These are phyloP conservation scores for Pseudofabraea citricarpa DNA, from an alignment of 2,329 filamentous ascomycete genomes.

Conservation along the genomic window DNA sequence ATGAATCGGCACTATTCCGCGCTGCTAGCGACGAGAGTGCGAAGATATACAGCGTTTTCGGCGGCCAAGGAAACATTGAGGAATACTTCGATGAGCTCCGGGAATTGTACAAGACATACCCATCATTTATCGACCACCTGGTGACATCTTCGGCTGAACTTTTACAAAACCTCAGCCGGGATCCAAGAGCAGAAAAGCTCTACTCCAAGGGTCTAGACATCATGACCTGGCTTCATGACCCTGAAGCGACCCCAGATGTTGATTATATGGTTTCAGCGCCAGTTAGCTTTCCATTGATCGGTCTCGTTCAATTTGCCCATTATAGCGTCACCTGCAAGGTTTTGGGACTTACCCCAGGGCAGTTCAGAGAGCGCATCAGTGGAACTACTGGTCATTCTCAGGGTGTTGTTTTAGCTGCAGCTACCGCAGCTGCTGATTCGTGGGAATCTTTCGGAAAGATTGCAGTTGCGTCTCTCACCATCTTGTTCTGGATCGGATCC, in stretches of 20 bases:
- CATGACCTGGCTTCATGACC: conserved; percentile 85
- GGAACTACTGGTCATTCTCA: conserved; percentile 96
- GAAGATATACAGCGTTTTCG: conserved; percentile 89
- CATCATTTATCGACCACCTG: conserved; percentile 83
- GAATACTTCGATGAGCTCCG: conserved; percentile 98
- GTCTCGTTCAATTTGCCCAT: conserved; percentile 91
- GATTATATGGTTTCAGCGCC: conserved; percentile 94
- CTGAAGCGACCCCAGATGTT: conserved; percentile 84
- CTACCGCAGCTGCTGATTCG: conserved; percentile 81
- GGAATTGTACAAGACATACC: conserved; percentile 86
- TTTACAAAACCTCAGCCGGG: conserved; percentile 77
- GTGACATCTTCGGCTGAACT: conserved; percentile 77
- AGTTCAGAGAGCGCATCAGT: conserved; percentile 76
- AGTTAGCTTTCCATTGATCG: conserved; percentile 93
- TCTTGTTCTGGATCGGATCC: conserved; percentile 98
- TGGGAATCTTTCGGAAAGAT: conserved; percentile 90
- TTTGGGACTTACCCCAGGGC: conserved; percentile 82
- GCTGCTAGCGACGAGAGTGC: conserved; percentile 81
- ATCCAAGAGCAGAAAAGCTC: conserved; percentile 86
- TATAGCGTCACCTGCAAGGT: conserved; percentile 93
- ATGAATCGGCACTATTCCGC: conserved; percentile 88
- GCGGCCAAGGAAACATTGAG: conserved; percentile 97
- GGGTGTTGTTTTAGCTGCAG: conserved; percentile 88
- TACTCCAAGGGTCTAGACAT: conserved; percentile 97
- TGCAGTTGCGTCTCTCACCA: conserved; percentile 74